Percentiles rank a stretch among this genome's conserved stretches.
These are phyloP conservation scores for Cardamine occulta DNA, from an alignment of 345 rosid genomes.

Conservation along the genomic window DNA sequence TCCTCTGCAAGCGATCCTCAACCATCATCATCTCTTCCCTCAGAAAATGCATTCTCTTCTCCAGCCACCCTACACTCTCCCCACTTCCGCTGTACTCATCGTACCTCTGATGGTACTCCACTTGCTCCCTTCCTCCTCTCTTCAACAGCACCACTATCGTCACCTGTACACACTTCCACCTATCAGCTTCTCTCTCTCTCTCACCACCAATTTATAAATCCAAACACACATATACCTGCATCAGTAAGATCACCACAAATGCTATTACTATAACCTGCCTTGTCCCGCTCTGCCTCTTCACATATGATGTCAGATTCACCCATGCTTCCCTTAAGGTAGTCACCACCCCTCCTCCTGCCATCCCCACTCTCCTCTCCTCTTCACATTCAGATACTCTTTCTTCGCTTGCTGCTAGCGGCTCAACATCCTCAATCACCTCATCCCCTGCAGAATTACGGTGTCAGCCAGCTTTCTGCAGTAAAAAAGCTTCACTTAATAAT, in stretches of 20 bases:
- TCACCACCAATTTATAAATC: background rate
- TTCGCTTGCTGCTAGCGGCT: slow-evolving; percentile 41
- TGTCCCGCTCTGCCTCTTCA: slow-evolving; percentile 60
- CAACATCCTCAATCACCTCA: slow-evolving; percentile 42
- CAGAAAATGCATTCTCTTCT: slow-evolving; percentile 73
- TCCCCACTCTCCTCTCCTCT: slow-evolving; percentile 37
- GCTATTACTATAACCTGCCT: slow-evolving; percentile 61
- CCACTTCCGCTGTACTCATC: slow-evolving; percentile 45
- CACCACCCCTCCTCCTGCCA: slow-evolving; percentile 42
- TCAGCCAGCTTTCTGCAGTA: slow-evolving; percentile 24
- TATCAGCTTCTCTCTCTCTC: background rate
- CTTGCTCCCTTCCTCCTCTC: slow-evolving; percentile 55
- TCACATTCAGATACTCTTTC: slow-evolving; percentile 42
- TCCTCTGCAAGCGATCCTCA: slow-evolving; percentile 75
- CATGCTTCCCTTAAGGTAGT: slow-evolving; percentile 44
- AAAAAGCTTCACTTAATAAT: slow-evolving; percentile 8
- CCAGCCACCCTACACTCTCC: slow-evolving; percentile 67
- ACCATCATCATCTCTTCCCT: slow-evolving; percentile 78
- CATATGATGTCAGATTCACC: slow-evolving; percentile 47
- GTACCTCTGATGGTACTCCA: slow-evolving; percentile 43
- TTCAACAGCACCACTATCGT: slow-evolving; percentile 73
- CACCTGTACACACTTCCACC: slow-evolving; percentile 51
- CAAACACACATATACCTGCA: slow-evolving; percentile 65
- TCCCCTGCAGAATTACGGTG: slow-evolving; percentile 38
- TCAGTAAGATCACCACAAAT: slow-evolving; percentile 71